Evolutionary conservation across 163 green algal species (phyloP).

Genomic region (Prototheca wickerhamii): DNA sequence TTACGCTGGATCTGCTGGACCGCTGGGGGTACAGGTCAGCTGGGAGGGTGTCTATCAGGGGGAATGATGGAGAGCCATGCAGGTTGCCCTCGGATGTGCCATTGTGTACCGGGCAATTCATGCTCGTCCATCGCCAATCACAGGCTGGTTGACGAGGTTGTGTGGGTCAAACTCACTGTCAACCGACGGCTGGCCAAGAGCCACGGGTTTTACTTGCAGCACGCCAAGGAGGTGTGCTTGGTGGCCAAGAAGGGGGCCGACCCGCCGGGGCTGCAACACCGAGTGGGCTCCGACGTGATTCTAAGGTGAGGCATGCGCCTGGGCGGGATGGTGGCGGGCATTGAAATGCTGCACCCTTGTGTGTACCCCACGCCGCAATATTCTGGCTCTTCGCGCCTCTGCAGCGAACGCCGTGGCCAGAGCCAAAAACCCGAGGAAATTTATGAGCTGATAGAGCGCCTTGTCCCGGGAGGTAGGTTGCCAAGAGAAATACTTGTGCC

Average conservation of each 20-base stretch:
- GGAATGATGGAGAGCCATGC: not conserved
- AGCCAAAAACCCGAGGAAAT: conserved; percentile 95
- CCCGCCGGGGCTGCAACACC: conserved; percentile 27
- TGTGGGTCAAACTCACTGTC: conserved; percentile 96
- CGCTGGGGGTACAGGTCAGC: conserved; percentile 81
- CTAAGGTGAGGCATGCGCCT: conserved; percentile 23
- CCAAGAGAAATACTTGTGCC: no score
- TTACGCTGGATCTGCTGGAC: conserved; percentile 80
- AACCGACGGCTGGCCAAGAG: conserved; percentile 87
- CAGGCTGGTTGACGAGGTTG: conserved; percentile 86
- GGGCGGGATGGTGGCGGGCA: not conserved
- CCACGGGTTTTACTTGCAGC: conserved; percentile 93
- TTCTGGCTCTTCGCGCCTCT: not conserved
- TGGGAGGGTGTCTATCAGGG: not conserved
- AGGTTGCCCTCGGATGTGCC: not conserved
- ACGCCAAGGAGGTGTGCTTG: conserved; percentile 87
- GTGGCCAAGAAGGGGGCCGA: conserved; percentile 57
- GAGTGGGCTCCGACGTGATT: conserved; percentile 73
- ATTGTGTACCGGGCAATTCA: no score
- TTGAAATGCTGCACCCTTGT: no score
- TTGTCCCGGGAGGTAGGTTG: conserved; percentile 68
- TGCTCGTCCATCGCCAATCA: no score
- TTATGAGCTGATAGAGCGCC: conserved; percentile 88
- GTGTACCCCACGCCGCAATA: no score
- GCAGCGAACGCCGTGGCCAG: conserved; percentile 73